phyloP scores from a whole-genome alignment of 495 filamentous ascomycete genomes.

The Lophium mytilinum region DNA sequence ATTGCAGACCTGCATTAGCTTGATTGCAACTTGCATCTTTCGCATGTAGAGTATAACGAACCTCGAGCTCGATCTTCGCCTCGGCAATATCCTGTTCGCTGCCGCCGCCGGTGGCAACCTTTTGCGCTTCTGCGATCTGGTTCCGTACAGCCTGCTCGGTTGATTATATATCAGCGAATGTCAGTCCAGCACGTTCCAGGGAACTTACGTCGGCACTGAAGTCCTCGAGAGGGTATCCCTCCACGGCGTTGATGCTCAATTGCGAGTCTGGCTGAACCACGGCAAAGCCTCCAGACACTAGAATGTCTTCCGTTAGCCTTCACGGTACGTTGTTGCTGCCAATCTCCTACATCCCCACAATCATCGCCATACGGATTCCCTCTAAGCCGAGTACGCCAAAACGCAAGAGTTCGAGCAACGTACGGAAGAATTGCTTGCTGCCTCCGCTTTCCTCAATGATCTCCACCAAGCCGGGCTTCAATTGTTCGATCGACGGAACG shows the following conservation, averaged over 20 bases:
- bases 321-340: not conserved
- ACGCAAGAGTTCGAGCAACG: conserved; percentile 30
- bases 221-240: conserved; percentile 88
- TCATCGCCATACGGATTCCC: too few species aligned
- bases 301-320: not conserved
- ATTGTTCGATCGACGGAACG: conserved; percentile 97
- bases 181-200: not conserved
- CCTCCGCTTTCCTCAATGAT: conserved; percentile 86
- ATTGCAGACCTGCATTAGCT: conserved; percentile 1
- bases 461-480: conserved; percentile 92
- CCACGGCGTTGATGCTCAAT: conserved; percentile 95
- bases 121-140: conserved; percentile 88
- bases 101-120: conserved; percentile 81
- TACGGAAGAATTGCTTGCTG: conserved; percentile 98
- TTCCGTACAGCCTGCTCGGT: conserved; percentile 49
- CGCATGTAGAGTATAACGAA: conserved; percentile 35
- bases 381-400: too few species aligned
- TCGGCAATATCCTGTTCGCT: conserved; percentile 97
- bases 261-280: conserved; percentile 90
- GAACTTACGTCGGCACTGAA: conserved; percentile 73
- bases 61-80: conserved; percentile 98
- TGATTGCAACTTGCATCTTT: not conserved
- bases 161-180: not conserved
- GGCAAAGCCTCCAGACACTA: conserved; percentile 95
- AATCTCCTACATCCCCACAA: too few species aligned